Evolutionary conservation across 345 rosid species (phyloP).

Genomic region (Salix udensis): DNA sequence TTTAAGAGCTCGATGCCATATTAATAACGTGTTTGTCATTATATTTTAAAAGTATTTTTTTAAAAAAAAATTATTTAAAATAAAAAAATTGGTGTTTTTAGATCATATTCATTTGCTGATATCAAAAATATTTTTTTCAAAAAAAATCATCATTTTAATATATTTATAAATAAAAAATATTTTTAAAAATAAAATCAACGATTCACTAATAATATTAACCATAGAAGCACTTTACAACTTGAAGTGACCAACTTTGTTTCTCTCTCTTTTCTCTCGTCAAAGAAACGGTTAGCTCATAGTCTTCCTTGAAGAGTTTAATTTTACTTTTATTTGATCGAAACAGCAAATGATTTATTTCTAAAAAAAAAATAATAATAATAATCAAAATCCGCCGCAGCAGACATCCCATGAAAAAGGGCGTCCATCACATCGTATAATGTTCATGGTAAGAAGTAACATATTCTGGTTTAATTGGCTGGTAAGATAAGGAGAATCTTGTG

Average conservation of each 20-base stretch:
- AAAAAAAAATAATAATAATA: too few relatives aligned
- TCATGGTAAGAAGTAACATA: neutral
- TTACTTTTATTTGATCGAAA: neutral
- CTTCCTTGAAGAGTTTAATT: neutral
- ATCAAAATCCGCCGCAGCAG: neutral
- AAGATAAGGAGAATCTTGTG: neutral
- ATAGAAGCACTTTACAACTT: neutral
- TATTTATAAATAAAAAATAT: too few relatives aligned
- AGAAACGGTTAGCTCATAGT: neutral
- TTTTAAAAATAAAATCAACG: too few relatives aligned
- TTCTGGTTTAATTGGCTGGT: neutral
- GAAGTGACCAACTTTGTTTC: neutral
- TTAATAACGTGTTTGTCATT: too few relatives aligned
- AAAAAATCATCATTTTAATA: too few relatives aligned
- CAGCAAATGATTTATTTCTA: neutral
- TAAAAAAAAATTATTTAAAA: too few relatives aligned
- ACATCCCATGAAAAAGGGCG: neutral
- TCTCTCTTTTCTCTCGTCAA: neutral
- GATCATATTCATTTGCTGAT: accelerated
- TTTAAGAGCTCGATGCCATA: too few relatives aligned
- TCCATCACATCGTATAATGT: neutral
- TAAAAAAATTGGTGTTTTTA: too few relatives aligned
- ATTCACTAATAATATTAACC: too few relatives aligned
- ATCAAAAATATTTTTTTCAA: too few relatives aligned
- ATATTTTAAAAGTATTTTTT: too few relatives aligned